A percentile compares a stretch with the other conserved stretches of the same genome.
Conservation (phyloP, 768 basidiomycete species). For the Leccinellum luteum region DNA sequence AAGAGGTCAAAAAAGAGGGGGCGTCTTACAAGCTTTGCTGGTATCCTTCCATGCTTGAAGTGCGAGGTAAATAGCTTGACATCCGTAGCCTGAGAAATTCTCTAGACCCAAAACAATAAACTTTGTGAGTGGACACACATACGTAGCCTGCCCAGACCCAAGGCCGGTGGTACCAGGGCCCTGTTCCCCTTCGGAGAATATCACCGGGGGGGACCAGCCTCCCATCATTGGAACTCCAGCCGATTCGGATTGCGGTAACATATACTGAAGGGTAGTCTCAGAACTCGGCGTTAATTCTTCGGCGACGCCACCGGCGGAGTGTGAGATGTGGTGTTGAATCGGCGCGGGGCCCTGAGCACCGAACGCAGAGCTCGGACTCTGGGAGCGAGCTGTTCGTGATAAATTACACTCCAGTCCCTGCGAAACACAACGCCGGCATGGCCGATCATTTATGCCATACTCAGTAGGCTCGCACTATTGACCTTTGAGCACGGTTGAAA, state of each 20-base stretch:
- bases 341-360: slow-evolving; percentile 10
- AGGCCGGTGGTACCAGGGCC: not conserved
- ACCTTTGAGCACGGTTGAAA: slow-evolving; percentile 2
- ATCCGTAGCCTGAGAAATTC: slow-evolving; percentile 7
- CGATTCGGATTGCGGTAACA: slow-evolving; percentile 6
- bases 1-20: not conserved
- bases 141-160: slow-evolving; percentile 7
- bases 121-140: slow-evolving; percentile 3
- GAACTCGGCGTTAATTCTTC: slow-evolving; percentile 7
- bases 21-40: slow-evolving; percentile 16
- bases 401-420: slow-evolving; percentile 14
- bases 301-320: slow-evolving; percentile 4
- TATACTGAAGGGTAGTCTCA: not conserved
- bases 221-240: not conserved
- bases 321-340: not conserved
- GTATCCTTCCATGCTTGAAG: slow-evolving; percentile 3
- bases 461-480: slow-evolving; percentile 17
- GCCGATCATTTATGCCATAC: slow-evolving; percentile 14
- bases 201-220: slow-evolving; percentile 1
- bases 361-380: slow-evolving; percentile 18
- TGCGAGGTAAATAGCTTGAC: not conserved
- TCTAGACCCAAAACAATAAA: not conserved
- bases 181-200: slow-evolving; percentile 6
- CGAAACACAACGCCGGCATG: slow-evolving; percentile 23
- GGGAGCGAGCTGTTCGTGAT: slow-evolving; percentile 14